These are phyloP conservation scores for Coccomyxa subellipsoidea DNA, from an alignment of 163 green algal genomes.

Conservation along the genomic window DNA sequence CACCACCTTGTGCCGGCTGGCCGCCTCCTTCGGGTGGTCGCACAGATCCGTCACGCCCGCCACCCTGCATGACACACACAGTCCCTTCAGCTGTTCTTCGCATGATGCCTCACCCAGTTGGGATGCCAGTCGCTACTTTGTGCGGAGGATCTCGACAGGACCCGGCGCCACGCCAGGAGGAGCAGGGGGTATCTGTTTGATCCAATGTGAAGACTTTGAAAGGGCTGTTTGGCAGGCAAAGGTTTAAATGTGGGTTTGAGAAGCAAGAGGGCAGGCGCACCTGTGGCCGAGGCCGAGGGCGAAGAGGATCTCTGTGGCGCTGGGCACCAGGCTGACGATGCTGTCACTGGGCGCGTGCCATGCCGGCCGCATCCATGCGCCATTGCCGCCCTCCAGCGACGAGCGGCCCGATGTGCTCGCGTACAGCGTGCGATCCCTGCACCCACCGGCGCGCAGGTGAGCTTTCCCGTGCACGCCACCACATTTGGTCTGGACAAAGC, in stretches of 20 bases:
- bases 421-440: neutral
- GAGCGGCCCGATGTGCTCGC: neutral
- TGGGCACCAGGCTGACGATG: conserved; percentile 77
- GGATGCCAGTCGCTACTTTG: too few relatives aligned
- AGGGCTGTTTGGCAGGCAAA: neutral
- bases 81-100: too few relatives aligned
- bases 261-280: neutral
- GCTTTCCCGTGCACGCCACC: too few relatives aligned
- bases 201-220: too few relatives aligned
- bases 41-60: conserved; percentile 70
- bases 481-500: too few relatives aligned
- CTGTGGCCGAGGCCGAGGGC: conserved; percentile 66
- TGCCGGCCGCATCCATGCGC: neutral
- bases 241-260: too few relatives aligned
- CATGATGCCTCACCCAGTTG: too few relatives aligned
- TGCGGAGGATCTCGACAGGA: too few relatives aligned
- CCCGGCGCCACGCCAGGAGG: too few relatives aligned
- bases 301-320: conserved; percentile 78
- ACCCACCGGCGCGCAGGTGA: too few relatives aligned
- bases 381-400: neutral
- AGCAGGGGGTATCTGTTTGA: too few relatives aligned
- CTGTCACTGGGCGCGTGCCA: conserved; percentile 21
- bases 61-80: conserved; percentile 46
- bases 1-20: conserved; percentile 15
- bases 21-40: conserved; percentile 58